Percentiles rank a stretch among this genome's conserved stretches.
These are phyloP conservation scores for Gentiana straminea DNA, from an alignment of 257 asterid genomes.

Conservation along the genomic window DNA sequence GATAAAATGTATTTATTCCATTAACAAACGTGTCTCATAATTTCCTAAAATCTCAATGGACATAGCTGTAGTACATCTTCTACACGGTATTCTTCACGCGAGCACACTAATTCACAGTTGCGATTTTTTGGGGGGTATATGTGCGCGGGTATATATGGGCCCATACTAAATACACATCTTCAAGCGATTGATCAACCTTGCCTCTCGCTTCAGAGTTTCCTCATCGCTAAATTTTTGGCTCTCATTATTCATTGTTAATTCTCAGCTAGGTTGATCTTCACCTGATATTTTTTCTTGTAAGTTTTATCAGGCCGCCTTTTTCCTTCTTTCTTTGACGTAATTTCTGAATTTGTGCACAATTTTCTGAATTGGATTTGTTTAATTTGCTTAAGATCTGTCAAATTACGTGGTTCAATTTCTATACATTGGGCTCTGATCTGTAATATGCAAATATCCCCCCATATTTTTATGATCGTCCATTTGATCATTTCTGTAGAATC, in stretches of 20 bases:
- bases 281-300: conserved; percentile 14
- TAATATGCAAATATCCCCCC: conserved; percentile 2
- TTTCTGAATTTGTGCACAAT: background rate
- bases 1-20: no score
- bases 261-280: conserved; percentile 14
- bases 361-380: conserved; percentile 9
- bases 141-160: no score
- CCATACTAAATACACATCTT: no score
- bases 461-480: background rate
- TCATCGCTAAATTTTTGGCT: conserved; percentile 4
- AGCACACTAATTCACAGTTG: no score
- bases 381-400: conserved; percentile 7
- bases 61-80: no score
- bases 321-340: background rate
- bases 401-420: conserved; percentile 4
- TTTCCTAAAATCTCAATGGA: no score
- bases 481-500: no score
- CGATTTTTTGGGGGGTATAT: no score
- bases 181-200: conserved; percentile 3
- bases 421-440: conserved; percentile 6
- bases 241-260: background rate
- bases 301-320: no score
- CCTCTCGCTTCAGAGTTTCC: conserved; percentile 11
- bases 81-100: no score
- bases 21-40: no score